Base-by-base conservation (phyloP, 176 grass and related monocot species). In the Triticum aestivum region DNA sequence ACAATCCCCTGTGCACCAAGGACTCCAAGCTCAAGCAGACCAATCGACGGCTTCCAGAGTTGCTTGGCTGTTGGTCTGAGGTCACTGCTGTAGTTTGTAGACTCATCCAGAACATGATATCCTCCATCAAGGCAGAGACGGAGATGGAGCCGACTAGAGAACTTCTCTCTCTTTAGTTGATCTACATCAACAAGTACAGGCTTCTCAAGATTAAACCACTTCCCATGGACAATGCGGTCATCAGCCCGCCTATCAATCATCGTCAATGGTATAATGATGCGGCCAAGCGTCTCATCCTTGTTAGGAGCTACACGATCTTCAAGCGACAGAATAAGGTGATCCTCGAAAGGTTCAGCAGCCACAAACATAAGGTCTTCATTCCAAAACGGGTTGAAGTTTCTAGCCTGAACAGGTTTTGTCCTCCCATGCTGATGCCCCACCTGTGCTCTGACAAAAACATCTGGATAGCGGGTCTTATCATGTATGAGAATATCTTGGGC, bases 291-390 rank as follows among this genome's bases (percentile, higher is more conserved):
- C 81, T 99, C 97, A 83, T 99, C 97, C 86, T 96, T 99, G 65
- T 94, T 96, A 70, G 97, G 97, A 73, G 65, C 97, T 17, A 91
- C 90, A 74, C 89, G 89, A 77, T 99, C 94, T 89, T 96, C 94
- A 61, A 99, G 88, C 3, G 97, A 93, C 47, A 99, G 87, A 80
- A 99, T 75, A 86, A 99, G 94, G 86, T 94, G 90, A 80, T 99
- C 97, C 73, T 99, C 94, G 69, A 96, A 99, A 32, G 97, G 97
- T 82, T 99, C 94, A 42, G 97, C 94, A 75, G 88, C 92, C 77
- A 99, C 94, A 96, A 99, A 94, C 97, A 99, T 91, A 79, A 92
- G 86, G 42, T 96, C 94, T 87, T 99, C 94, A 69, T 99, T 99
- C 97, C 97, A 99, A 44, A 96, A 85, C 12, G 94, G 94, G 78